Conservation (phyloP, 768 basidiomycete genomes). For the Amanita pseudoporphyria region DNA sequence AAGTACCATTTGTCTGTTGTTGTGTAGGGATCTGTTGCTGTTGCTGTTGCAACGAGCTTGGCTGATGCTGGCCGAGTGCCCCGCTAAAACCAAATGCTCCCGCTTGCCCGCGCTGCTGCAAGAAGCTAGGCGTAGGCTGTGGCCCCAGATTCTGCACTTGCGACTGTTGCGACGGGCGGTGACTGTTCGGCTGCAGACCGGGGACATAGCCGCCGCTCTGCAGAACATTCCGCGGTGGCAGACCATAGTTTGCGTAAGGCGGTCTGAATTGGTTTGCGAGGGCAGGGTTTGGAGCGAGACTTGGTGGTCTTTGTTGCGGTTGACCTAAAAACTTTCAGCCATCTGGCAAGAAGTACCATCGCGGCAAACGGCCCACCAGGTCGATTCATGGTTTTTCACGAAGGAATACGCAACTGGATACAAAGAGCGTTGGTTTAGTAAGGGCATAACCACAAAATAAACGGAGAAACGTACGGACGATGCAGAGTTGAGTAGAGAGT, state of each 20-base stretch:
- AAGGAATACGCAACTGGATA: conserved; percentile 20
- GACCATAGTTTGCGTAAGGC: conserved; percentile 41
- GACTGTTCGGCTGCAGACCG: conserved; percentile 47
- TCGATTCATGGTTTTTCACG: conserved; percentile 45
- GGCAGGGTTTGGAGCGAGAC: conserved; percentile 53
- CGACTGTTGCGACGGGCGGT: conserved; percentile 48
- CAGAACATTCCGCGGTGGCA: conserved; percentile 51
- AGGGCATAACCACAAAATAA: too few relatives aligned
- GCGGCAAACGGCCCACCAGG: conserved; percentile 32
- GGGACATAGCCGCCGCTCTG: conserved; percentile 43
- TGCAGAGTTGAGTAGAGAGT: not conserved
- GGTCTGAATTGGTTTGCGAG: conserved; percentile 59
- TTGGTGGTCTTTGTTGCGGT: conserved; percentile 76
- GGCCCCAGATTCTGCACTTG: conserved; percentile 45
- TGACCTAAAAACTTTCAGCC: conserved; percentile 42
- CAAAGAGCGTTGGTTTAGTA: conserved; percentile 10
- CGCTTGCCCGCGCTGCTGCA: conserved; percentile 53
- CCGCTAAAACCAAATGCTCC: conserved; percentile 55
- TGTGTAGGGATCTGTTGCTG: conserved; percentile 31
- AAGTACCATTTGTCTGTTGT: conserved; percentile 43
- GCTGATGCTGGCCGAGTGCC: conserved; percentile 41
- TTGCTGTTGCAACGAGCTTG: conserved; percentile 30
- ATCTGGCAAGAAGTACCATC: conserved; percentile 7
- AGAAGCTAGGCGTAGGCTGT: conserved; percentile 52
- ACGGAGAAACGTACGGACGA: not conserved